Conservation (phyloP, 306 rosid species). For the Cicer judaicum region DNA sequence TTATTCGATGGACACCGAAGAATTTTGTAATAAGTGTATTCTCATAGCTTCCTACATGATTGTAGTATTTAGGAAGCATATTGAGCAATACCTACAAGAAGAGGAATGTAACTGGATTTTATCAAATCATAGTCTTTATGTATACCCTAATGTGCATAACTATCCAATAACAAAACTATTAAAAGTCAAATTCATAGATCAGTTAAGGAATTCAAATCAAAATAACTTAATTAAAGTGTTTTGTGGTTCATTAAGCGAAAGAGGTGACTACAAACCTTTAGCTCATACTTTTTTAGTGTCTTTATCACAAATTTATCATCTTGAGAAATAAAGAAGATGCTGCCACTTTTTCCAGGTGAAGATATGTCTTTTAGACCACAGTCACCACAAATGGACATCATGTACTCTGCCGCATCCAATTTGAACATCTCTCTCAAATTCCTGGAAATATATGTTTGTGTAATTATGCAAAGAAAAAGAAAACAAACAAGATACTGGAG, state of each 20-base stretch:
- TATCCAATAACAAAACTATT: slow-evolving; percentile 1
- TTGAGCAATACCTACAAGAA: slow-evolving; percentile 75
- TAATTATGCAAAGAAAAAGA: slow-evolving; percentile 35
- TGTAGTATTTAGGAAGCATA: slow-evolving; percentile 88
- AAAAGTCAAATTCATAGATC: slow-evolving; percentile 12
- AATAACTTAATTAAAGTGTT: background rate
- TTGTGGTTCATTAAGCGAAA: slow-evolving; percentile 3
- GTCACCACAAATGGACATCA: slow-evolving; percentile 98
- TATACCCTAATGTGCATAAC: background rate
- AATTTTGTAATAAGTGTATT: slow-evolving; percentile 93
- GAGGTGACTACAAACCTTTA: slow-evolving; percentile 72
- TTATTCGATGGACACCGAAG: slow-evolving; percentile 93
- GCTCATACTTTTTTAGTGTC: slow-evolving; percentile 78
- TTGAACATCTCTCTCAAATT: slow-evolving; percentile 99
- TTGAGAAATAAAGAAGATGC: slow-evolving; percentile 92
- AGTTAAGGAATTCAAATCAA: slow-evolving; percentile 18
- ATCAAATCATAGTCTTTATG: background rate
- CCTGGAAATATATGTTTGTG: slow-evolving; percentile 58
- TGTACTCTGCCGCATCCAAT: slow-evolving; percentile 96
- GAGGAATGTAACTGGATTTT: background rate
- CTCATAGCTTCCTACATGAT: slow-evolving; percentile 75
- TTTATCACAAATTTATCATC: slow-evolving; percentile 96
- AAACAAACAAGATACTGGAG: background rate
- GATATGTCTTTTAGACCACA: slow-evolving; percentile 84
- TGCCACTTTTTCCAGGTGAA: slow-evolving; percentile 98